Conservation (phyloP, 768 basidiomycete genomes). For the Trichaptum fuscoviolaceum region DNA sequence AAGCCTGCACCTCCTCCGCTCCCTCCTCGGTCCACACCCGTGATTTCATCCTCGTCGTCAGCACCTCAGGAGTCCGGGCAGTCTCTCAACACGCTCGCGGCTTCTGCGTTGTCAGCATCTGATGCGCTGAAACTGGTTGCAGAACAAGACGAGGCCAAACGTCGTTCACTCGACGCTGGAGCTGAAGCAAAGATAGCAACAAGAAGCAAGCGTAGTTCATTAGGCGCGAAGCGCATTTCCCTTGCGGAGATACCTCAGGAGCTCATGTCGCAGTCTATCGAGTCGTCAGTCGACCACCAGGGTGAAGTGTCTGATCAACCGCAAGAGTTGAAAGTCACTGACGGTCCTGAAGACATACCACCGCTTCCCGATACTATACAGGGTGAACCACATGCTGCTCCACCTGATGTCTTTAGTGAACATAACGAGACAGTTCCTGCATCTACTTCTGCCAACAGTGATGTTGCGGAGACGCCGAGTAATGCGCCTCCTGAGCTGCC, state of each 20-base stretch:
- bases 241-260: not conserved
- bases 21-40: conserved; percentile 35
- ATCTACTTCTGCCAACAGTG: not conserved
- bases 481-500: not conserved
- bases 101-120: conserved; percentile 38
- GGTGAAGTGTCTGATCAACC: not conserved
- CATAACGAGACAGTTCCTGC: not conserved
- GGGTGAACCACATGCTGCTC: not conserved
- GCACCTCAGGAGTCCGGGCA: conserved; percentile 23
- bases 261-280: not conserved
- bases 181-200: not conserved
- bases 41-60: conserved; percentile 29
- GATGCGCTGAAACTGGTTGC: conserved; percentile 55
- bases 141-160: conserved; percentile 25
- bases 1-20: conserved; percentile 32
- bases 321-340: not conserved
- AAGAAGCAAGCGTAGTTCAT: not conserved
- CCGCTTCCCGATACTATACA: not conserved
- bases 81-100: conserved; percentile 14
- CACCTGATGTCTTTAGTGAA: not conserved
- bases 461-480: not conserved
- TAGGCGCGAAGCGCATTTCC: conserved; percentile 2
- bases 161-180: conserved; percentile 6
- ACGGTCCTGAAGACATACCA: not conserved
- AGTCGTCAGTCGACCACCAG: not conserved